Evolutionary conservation across 495 filamentous ascomycete species (phyloP).

Genomic region (Emericellopsis terricola): DNA sequence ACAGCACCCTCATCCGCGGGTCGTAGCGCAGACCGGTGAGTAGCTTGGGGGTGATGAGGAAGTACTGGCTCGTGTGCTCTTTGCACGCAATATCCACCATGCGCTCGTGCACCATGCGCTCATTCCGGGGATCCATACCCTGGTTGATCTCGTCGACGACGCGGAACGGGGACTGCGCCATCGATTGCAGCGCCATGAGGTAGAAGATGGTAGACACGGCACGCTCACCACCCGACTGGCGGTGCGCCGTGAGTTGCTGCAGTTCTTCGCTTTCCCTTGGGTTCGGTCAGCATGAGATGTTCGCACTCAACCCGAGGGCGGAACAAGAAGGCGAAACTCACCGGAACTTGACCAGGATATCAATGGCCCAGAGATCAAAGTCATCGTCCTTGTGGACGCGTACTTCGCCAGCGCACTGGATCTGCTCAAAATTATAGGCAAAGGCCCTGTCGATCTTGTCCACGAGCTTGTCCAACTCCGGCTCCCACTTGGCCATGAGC

Average conservation of each 20-base stretch:
- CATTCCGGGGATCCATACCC: slow-evolving; percentile 97
- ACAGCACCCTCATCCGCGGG: slow-evolving; percentile 77
- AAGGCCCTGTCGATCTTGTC: slow-evolving; percentile 76
- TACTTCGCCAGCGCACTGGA: slow-evolving; percentile 91
- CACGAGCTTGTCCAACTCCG: slow-evolving; percentile 59
- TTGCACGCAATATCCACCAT: slow-evolving; percentile 88
- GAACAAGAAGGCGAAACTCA: slow-evolving; percentile 15
- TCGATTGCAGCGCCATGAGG: slow-evolving; percentile 91
- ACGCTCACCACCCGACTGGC: slow-evolving; percentile 90
- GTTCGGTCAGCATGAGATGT: background rate
- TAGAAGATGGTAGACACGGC: slow-evolving; percentile 98
- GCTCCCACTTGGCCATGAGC: slow-evolving; percentile 58
- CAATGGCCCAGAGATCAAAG: slow-evolving; percentile 85
- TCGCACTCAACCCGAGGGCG: background rate
- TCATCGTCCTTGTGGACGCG: slow-evolving; percentile 62
- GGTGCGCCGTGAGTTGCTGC: slow-evolving; percentile 70
- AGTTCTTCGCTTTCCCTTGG: slow-evolving; percentile 62
- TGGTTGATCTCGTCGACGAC: slow-evolving; percentile 99
- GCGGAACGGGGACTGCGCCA: slow-evolving; percentile 92
- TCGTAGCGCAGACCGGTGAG: slow-evolving; percentile 73
- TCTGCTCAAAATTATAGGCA: slow-evolving; percentile 75
- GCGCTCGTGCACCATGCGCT: slow-evolving; percentile 90
- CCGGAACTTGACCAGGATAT: slow-evolving; percentile 90
- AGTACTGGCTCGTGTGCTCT: slow-evolving; percentile 56
- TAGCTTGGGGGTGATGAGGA: slow-evolving; percentile 97